These are phyloP conservation scores for Spathaspora gorwiae DNA, from an alignment of 805 yeast species.

Conservation along the genomic window DNA sequence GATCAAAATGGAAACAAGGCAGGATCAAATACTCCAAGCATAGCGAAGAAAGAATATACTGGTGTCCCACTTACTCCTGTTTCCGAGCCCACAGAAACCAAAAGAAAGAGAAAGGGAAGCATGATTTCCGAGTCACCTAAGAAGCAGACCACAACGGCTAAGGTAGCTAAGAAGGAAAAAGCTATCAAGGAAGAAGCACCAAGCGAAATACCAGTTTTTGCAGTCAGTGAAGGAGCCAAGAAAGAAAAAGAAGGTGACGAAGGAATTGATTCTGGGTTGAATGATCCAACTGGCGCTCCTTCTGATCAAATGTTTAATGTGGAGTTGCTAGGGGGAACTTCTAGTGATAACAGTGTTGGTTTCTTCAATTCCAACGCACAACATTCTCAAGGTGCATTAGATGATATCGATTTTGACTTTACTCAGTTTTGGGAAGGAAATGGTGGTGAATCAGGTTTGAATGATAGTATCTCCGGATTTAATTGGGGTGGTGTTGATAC, in stretches of 20 bases:
- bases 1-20: slow-evolving; percentile 6
- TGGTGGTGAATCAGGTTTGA: slow-evolving; percentile 22
- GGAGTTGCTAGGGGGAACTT: slow-evolving; percentile 23
- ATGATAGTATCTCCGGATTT: slow-evolving; percentile 33
- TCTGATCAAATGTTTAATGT: slow-evolving; percentile 32
- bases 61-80: slow-evolving; percentile 37
- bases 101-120: slow-evolving; percentile 26
- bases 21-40: slow-evolving; percentile 17
- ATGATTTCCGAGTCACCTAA: slow-evolving; percentile 32
- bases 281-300: slow-evolving; percentile 20
- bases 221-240: not conserved
- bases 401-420: slow-evolving; percentile 42
- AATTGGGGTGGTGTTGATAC: slow-evolving; percentile 38
- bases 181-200: slow-evolving; percentile 21
- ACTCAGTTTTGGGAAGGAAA: slow-evolving; percentile 27
- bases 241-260: not conserved
- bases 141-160: slow-evolving; percentile 15
- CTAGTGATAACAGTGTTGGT: not conserved
- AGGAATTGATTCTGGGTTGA: slow-evolving; percentile 20
- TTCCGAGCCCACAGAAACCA: slow-evolving; percentile 26
- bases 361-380: slow-evolving; percentile 8
- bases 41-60: slow-evolving; percentile 33
- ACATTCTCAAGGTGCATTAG: slow-evolving; percentile 23
- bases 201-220: not conserved
- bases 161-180: slow-evolving; percentile 7